These are phyloP conservation scores for Rhododendron molle DNA, from an alignment of 148 eudicot genomes.

Conservation along the genomic window DNA sequence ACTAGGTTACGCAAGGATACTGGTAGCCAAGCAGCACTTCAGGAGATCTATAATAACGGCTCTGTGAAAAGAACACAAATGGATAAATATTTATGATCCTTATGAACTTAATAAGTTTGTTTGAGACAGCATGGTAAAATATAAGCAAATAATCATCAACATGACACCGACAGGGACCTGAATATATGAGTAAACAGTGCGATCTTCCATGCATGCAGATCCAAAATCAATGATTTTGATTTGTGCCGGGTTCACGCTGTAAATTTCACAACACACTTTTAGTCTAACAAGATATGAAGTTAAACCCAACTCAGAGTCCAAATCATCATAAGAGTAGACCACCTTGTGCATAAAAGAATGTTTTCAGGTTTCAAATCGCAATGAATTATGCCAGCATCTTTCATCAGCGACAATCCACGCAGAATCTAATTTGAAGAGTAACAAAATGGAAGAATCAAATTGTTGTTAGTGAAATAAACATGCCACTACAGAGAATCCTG, in stretches of 20 bases:
- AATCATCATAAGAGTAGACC: constrained; percentile 21
- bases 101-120: neutral
- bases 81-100: constrained; percentile 3
- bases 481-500: neutral
- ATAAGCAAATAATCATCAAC: neutral
- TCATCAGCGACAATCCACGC: constrained; percentile 88
- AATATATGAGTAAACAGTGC: constrained; percentile 95
- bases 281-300: neutral
- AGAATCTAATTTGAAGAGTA: constrained; percentile 47
- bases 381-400: constrained; percentile 91
- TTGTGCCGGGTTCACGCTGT: constrained; percentile 81
- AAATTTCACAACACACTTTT: constrained; percentile 28
- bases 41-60: constrained; percentile 97
- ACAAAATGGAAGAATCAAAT: constrained; percentile 8
- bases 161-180: constrained; percentile 49
- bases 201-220: constrained; percentile 95
- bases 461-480: constrained; percentile 11
- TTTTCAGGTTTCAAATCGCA: constrained; percentile 98
- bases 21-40: constrained; percentile 98
- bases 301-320: neutral
- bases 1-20: constrained; percentile 53
- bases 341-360: constrained; percentile 92
- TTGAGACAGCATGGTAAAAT: neutral
- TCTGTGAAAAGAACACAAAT: constrained; percentile 49
- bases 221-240: constrained; percentile 97